Evolutionary conservation across 2,329 filamentous ascomycete species (phyloP).

Genomic region (Ophiostoma australiae): DNA sequence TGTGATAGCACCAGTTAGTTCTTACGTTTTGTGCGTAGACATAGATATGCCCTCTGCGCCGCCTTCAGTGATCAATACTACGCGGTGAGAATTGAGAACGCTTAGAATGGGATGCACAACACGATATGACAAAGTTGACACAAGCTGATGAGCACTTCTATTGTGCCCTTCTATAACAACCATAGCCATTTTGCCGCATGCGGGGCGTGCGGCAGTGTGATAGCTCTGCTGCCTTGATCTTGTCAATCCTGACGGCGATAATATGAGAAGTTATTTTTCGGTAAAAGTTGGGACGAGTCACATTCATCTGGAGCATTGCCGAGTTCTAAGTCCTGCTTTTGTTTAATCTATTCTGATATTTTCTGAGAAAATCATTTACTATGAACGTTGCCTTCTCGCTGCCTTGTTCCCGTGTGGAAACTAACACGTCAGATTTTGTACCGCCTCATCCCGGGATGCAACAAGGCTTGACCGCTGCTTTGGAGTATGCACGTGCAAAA

Average conservation of each 20-base stretch:
- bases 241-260: not conserved
- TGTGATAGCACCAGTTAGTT: not conserved
- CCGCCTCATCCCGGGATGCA: not conserved
- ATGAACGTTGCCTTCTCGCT: not conserved
- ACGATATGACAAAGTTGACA: not conserved
- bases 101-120: not conserved
- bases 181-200: not conserved
- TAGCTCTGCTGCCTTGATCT: not conserved
- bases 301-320: not conserved
- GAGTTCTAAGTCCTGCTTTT: not conserved
- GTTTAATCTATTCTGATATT: not conserved
- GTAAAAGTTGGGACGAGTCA: not conserved
- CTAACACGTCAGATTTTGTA: not conserved
- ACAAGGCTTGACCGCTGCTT: slow-evolving; percentile 1
- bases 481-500: not conserved
- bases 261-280: not conserved
- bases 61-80: not conserved
- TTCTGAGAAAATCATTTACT: not conserved
- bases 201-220: not conserved
- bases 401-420: not conserved
- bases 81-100: not conserved
- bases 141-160: not conserved
- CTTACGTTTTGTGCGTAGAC: not conserved
- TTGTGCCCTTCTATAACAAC: not conserved
- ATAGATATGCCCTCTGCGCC: not conserved